A percentile compares a stretch with the other conserved stretches of the same genome.
phyloP scores from a whole-genome alignment of 805 yeast genomes.

The Debaryomyces maramus region DNA sequence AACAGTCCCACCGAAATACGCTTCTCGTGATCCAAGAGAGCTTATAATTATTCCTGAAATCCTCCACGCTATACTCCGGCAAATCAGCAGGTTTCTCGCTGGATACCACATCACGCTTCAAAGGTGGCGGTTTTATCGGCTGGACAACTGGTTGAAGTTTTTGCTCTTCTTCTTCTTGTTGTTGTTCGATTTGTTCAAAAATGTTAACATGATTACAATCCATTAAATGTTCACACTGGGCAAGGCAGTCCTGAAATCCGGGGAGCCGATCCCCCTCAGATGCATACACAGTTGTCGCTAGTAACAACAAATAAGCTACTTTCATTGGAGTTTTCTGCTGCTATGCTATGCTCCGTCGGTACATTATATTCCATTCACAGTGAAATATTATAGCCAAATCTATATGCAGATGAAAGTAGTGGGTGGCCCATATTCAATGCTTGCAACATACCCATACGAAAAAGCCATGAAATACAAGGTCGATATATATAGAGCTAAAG shows the following conservation, averaged over 20 bases:
- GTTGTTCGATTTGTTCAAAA: constrained; percentile 13
- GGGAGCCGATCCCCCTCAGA: constrained; percentile 36
- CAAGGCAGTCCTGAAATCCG: constrained; percentile 26
- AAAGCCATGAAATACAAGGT: too few relatives aligned
- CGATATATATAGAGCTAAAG: too few relatives aligned
- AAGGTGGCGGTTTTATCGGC: constrained; percentile 1
- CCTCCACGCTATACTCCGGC: constrained; percentile 1
- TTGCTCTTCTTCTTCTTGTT: constrained; percentile 8
- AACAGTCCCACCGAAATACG: constrained; percentile 35
- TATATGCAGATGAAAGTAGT: too few relatives aligned
- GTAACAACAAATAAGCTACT: not conserved
- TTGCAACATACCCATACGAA: too few relatives aligned
- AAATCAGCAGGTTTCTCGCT: not conserved
- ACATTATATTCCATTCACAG: too few relatives aligned
- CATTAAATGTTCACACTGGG: constrained; percentile 21
- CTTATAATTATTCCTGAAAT: constrained; percentile 11
- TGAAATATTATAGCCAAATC: too few relatives aligned
- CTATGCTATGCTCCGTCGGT: too few relatives aligned
- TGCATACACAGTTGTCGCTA: constrained; percentile 10
- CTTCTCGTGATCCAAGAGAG: constrained; percentile 18
- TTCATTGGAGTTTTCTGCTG: not conserved
- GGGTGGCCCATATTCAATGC: not conserved
- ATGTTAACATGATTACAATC: constrained; percentile 15
- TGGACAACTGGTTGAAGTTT: not conserved
- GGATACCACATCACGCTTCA: not conserved